Percentiles rank a stretch among this genome's conserved stretches.
Conservation (phyloP, 2,329 filamentous ascomycete species). For the Erysiphe pulchra region DNA sequence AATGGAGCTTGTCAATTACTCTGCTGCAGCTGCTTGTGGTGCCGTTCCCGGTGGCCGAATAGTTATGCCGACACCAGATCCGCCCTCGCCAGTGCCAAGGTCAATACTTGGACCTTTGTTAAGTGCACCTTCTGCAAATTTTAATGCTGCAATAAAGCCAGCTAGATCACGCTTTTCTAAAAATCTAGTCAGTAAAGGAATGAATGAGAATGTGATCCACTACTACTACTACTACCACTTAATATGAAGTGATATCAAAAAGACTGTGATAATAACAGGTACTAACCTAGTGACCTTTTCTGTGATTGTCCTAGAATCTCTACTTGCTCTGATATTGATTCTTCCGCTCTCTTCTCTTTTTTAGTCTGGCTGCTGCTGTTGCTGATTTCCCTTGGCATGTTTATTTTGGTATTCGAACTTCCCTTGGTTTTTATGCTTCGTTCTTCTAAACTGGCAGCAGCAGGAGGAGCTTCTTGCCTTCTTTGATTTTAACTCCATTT, state of each 20-base stretch:
- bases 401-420: background rate
- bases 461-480: background rate
- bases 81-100: slow-evolving; percentile 17
- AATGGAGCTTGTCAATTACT: too few relatives aligned
- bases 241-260: too few relatives aligned
- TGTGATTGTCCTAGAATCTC: too few relatives aligned
- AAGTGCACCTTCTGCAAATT: slow-evolving; percentile 14
- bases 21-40: background rate
- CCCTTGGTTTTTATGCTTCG: background rate
- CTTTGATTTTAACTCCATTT: background rate
- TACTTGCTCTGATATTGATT: background rate
- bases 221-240: too few relatives aligned
- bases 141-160: slow-evolving; percentile 18
- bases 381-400: background rate
- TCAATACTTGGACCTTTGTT: slow-evolving; percentile 17
- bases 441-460: background rate
- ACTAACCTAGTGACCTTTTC: too few relatives aligned
- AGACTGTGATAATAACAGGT: too few relatives aligned
- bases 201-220: too few relatives aligned
- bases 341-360: background rate
- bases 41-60: background rate
- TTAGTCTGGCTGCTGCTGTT: background rate
- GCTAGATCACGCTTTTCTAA: slow-evolving; percentile 16
- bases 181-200: too few relatives aligned
- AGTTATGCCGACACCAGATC: slow-evolving; percentile 17